A percentile compares a stretch with the other conserved stretches of the same genome.
Conservation (phyloP, 352 stramenopile species). For the Globisporangium paroecandrum region DNA sequence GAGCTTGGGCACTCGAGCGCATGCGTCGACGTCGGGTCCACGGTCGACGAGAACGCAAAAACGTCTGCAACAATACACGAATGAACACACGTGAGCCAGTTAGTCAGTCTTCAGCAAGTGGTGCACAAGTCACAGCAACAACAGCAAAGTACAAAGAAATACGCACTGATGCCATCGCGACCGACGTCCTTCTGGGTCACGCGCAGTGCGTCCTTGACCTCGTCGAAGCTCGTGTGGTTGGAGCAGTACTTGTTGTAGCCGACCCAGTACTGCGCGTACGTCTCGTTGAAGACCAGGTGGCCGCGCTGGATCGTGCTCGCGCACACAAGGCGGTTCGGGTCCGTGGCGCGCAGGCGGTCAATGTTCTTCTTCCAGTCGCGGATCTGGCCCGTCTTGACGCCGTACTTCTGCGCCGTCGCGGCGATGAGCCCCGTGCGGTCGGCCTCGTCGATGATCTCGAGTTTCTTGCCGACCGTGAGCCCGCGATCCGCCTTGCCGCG, state of each 20-base stretch:
- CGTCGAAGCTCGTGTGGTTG: conserved; percentile 62
- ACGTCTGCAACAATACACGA: conserved; percentile 27
- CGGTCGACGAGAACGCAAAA: conserved; percentile 57
- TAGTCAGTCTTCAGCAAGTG: background rate
- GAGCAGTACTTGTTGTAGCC: conserved; percentile 88
- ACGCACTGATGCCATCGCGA: conserved; percentile 76
- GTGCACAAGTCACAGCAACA: background rate
- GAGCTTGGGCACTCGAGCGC: conserved; percentile 52
- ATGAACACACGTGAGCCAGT: background rate
- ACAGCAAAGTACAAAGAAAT: conserved; percentile 9
- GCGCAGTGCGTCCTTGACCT: conserved; percentile 66
- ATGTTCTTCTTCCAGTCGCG: conserved; percentile 89
- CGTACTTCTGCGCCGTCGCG: conserved; percentile 80
- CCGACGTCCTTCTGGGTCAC: conserved; percentile 70
- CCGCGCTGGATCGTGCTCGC: conserved; percentile 79
- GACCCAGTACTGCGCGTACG: conserved; percentile 87
- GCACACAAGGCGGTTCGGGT: conserved; percentile 76
- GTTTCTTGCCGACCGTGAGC: conserved; percentile 85
- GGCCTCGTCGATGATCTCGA: conserved; percentile 86
- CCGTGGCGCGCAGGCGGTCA: conserved; percentile 65
- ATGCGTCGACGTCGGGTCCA: conserved; percentile 63
- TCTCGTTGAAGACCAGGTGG: conserved; percentile 86
- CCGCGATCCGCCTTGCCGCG: conserved; percentile 76
- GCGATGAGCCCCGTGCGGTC: conserved; percentile 76
- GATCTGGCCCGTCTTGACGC: conserved; percentile 84